phyloP scores from a whole-genome alignment of 345 rosid genomes.

The Cardamine occulta region DNA sequence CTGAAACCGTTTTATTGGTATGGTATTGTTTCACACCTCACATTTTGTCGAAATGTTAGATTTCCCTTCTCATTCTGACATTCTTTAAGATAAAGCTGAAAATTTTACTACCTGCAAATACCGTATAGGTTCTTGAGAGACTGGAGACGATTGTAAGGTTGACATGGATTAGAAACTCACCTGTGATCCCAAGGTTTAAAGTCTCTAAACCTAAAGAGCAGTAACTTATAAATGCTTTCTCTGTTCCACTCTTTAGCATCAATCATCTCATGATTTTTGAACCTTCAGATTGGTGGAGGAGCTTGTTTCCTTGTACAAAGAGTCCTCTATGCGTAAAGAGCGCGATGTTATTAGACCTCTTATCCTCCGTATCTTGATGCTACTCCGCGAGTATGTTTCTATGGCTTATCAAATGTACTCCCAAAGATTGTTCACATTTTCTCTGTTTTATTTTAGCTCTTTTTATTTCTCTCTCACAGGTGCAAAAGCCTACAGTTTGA shows the following conservation, averaged over 20 bases:
- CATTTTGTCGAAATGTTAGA: not conserved
- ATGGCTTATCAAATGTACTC: slow-evolving; percentile 5
- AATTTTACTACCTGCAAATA: not conserved
- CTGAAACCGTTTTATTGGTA: slow-evolving; percentile 82
- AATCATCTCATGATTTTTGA: slow-evolving; percentile 10
- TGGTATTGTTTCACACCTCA: slow-evolving; percentile 3
- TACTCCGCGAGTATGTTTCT: slow-evolving; percentile 71
- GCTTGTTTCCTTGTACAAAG: slow-evolving; percentile 66
- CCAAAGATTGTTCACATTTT: not conserved
- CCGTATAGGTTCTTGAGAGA: slow-evolving; percentile 75
- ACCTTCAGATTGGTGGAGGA: slow-evolving; percentile 78
- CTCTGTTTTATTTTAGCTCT: not conserved
- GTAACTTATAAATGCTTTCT: not conserved
- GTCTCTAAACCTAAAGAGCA: slow-evolving; percentile 20
- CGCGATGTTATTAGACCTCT: slow-evolving; percentile 67
- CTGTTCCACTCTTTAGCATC: slow-evolving; percentile 1
- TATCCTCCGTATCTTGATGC: slow-evolving; percentile 56
- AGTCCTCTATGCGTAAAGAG: slow-evolving; percentile 62
- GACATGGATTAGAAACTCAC: slow-evolving; percentile 91
- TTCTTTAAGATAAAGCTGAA: not conserved
- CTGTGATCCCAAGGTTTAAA: slow-evolving; percentile 62
- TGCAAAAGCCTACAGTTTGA: slow-evolving; percentile 70
- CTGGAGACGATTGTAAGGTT: slow-evolving; percentile 56
- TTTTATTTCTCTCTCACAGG: slow-evolving; percentile 42
- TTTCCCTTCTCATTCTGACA: not conserved